Base-by-base conservation (phyloP, 306 rosid genomes). In the Senna siamea region DNA sequence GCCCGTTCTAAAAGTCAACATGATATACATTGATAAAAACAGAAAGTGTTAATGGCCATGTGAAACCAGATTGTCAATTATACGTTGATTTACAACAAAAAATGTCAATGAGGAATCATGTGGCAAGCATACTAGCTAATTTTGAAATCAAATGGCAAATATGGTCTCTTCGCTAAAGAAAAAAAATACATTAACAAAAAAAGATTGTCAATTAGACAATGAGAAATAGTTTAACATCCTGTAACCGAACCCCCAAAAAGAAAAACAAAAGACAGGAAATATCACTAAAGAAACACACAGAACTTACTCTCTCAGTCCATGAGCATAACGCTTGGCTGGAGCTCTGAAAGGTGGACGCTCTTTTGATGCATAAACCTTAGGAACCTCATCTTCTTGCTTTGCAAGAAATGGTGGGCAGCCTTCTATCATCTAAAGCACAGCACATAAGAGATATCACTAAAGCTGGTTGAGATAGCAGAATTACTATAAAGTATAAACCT, bases 341-440 rank as follows among this genome's bases (percentile, higher is more conserved):
- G 98, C 96, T 71, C 56, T 81, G 67, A 93, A 93, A 73, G 97
- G 89, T 0, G 98, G 98, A 34, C 97, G 94, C 75, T 82, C 86
- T 58, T 83, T 87, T 34, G 86, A 75, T 63, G 83, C 89, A 85
- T 89, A 88, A 41, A 73, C 87, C 78, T 85, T 76, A 20, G 85
- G 89, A 84, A 91, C 93, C 63, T 87, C 91, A 17, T 73, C 80
- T n/a, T 91, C 98, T 69, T 79, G 69, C 80, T 85, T 88, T 23
- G 83, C 76, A 66, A 67, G 55, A 78, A 93, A 93, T 47, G 98
- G 98, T 7, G 77, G 91, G 41, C 82, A 85, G 41, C 97, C 97
- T 85, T 93, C 98, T 69, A 93, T 89, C 98, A 93, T 93, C 98
- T 93, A 69, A 69, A 70, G 55, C 30, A 76, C 19, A 80, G 67